Base-by-base conservation (phyloP, 805 yeast genomes). In the Kluyveromyces aestuarii region DNA sequence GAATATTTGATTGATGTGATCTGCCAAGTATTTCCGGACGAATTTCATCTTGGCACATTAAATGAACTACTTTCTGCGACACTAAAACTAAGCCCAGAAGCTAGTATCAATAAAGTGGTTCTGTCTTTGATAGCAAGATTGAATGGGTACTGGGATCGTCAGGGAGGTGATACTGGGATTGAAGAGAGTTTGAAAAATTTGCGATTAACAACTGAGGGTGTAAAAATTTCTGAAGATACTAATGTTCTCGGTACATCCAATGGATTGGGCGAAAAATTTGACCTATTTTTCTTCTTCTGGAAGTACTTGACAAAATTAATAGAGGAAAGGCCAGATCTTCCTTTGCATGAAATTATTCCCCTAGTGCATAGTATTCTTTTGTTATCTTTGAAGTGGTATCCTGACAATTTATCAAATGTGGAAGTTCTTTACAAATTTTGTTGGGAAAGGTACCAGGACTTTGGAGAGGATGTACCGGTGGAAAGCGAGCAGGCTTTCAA, bases 11-110 rank as follows among this genome's bases (percentile, higher is more conserved):
- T 90, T 45, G 99, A 93, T 61, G 96, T 93, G 11, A 74, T 93
- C 47, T 84, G 90, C 48, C 97, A 91, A 63, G 95, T 90, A 1
- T 93, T 93, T 70, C 97, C 98, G 1, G 96, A 87, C 59, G 87
- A 85, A 53, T 91, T 84, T 64, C 98, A 93, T 59, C 68, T 89
- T 51, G 74, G 74, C 18, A 87, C 96, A 0, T 71, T 93, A 56
- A 81, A 81, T 47, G 68, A 70, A 33, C 79, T 86, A 54, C 72
- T 93, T 55, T 75, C 74, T 30, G 80, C 90, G 1, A 76, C 87
- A 18, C 67, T 81, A 47, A 74, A 78, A 49, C 70, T 93, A 51
- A 81, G 80, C 60, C 89, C 93, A 1, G 73, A 76, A 42, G 84
- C 87, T n/a, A 75, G 80, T 41, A 73, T 84, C 48, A 76, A 81